These are phyloP conservation scores for Parastagonospora nodorum DNA, from an alignment of 2,329 filamentous ascomycete genomes.

Conservation along the genomic window DNA sequence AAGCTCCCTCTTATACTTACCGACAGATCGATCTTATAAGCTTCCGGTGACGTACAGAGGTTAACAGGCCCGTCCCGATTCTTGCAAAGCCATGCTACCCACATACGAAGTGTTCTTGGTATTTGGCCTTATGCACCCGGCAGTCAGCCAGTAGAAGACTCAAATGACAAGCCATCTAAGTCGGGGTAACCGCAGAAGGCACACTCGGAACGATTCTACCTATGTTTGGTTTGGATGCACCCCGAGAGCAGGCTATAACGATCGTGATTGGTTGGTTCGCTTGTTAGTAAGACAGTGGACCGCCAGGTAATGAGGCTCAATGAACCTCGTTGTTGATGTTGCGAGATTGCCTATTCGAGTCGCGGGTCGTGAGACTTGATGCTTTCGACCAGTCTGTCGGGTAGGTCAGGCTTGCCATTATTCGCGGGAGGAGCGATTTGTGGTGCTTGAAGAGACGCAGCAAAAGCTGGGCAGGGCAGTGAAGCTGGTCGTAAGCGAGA, in stretches of 20 bases:
- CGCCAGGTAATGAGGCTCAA: constrained; percentile 18
- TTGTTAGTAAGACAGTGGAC: constrained; percentile 9
- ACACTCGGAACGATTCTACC: constrained; percentile 13
- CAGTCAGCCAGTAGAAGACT: too few species aligned
- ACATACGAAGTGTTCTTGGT: too few species aligned
- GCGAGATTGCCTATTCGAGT: constrained; percentile 11
- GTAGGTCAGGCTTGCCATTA: constrained; percentile 14
- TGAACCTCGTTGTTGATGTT: constrained; percentile 13
- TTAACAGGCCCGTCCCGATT: too few species aligned
- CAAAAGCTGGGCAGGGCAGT: neutral
- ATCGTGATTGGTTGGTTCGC: constrained; percentile 8
- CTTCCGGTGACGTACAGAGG: too few species aligned
- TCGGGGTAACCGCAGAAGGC: constrained; percentile 10
- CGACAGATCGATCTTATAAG: too few species aligned
- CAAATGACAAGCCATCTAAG: neutral
- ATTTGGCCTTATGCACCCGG: too few species aligned
- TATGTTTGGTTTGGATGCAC: constrained; percentile 16
- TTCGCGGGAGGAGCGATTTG: constrained; percentile 1
- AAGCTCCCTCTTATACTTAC: neutral
- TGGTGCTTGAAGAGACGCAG: neutral
- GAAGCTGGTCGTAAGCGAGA: neutral
- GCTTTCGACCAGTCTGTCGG: neutral
- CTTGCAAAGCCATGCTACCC: too few species aligned
- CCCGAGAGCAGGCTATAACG: neutral
- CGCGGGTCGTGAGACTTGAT: constrained; percentile 13